Percentiles rank a stretch among this genome's conserved stretches.
phyloP scores from a whole-genome alignment of 805 yeast species.

The Vanderwaltozyma polyspora region DNA sequence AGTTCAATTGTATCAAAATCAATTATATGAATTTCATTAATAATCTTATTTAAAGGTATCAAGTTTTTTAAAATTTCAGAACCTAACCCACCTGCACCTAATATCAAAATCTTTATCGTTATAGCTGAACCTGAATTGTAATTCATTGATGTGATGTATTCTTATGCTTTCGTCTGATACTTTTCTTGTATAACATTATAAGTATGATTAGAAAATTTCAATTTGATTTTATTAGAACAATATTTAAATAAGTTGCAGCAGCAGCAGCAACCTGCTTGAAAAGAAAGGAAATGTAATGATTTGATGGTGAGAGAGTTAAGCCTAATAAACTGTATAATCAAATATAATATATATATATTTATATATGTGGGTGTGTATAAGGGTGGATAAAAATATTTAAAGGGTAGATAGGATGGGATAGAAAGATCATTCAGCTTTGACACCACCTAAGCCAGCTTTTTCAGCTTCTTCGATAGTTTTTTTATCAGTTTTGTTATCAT shows the following conservation, averaged over 20 bases:
- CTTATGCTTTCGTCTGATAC: too few relatives aligned
- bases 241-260: too few relatives aligned
- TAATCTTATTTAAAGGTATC: slow-evolving; percentile 42
- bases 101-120: slow-evolving; percentile 48
- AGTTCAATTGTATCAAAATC: slow-evolving; percentile 91
- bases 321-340: too few relatives aligned
- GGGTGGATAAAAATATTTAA: not conserved
- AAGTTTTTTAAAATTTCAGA: slow-evolving; percentile 79
- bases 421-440: slow-evolving; percentile 60
- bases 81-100: slow-evolving; percentile 95
- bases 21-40: slow-evolving; percentile 66
- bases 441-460: slow-evolving; percentile 75
- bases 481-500: slow-evolving; percentile 68
- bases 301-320: too few relatives aligned
- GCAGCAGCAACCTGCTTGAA: too few relatives aligned
- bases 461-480: slow-evolving; percentile 78
- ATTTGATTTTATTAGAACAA: too few relatives aligned
- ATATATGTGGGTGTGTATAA: not conserved
- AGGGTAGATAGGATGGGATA: not conserved
- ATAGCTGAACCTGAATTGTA: too few relatives aligned
- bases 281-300: too few relatives aligned
- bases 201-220: too few relatives aligned
- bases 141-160: too few relatives aligned
- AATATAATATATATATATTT: too few relatives aligned
- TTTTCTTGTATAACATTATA: too few relatives aligned